Base-by-base conservation (phyloP, 192 early-diverging fungal species). In the Dispira parvispora region DNA sequence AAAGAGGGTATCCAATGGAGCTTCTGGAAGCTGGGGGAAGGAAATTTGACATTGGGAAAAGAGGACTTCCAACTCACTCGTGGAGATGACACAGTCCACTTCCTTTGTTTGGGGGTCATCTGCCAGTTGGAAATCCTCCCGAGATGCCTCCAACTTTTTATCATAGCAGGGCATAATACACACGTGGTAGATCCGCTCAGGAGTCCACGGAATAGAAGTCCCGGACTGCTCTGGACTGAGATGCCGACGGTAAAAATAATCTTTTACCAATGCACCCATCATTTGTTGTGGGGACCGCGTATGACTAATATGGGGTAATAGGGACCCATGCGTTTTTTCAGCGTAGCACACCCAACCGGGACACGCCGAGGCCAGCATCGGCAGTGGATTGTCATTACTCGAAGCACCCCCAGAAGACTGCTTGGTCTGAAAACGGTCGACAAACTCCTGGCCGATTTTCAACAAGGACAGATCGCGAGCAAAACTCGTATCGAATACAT, bases 271-370 rank as follows among this genome's bases (percentile, higher is more conserved):
- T 0, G 85, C 82, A 14, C 96, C 96, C 90, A 96, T 95, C 52
- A 91, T 83, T 69, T 97, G 94, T 72, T 99, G 96, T 23, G 96
- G 93, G n/a, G 93, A 96, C 66, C 90, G 92, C 6, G 88, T 87
- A 38, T 80, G 80, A 67, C 86, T 88, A 61, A 99, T 88, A 67
- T 89, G 82, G 0, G 92, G 91, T 21, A 99, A 71, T 11, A 93
- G 78, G 66, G 87, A 82, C 16, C 80, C 83, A 64, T 99, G 94
- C 0, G 96, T 97, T 74, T 97, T 99, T 75, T 99, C 96, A 13
- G 92, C 92, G 64, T 99, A 99, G 73, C 96, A 99, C 26, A 99
- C 89, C 93, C 93, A 99, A 14, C 94, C 92, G 53, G 82, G 80
- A 57, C 80, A 84, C 58, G 80, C 72, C 46, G 81, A 83, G 16